phyloP scores from a whole-genome alignment of 1,139 yeast genomes.

The Groenewaldozyma sp. region DNA sequence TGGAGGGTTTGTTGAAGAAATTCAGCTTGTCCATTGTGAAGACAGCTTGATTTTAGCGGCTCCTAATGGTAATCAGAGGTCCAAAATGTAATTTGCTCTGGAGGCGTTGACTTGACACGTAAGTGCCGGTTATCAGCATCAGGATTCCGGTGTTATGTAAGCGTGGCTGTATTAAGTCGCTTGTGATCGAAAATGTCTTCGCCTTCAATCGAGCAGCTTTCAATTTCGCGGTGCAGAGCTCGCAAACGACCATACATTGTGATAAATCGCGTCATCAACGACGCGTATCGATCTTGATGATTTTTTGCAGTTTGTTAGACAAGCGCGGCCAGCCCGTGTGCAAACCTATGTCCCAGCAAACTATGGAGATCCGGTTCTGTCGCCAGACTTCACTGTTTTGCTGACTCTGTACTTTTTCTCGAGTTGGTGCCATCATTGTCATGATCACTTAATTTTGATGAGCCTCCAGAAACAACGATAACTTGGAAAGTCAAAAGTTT shows the following conservation, averaged over 20 bases:
- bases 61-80: too few species aligned
- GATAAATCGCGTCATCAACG: neutral
- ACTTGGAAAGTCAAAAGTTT: neutral
- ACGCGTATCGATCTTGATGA: neutral
- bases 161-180: neutral
- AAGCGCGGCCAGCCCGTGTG: too few species aligned
- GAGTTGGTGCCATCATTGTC: neutral
- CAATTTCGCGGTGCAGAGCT: too few species aligned
- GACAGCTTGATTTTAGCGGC: too few species aligned
- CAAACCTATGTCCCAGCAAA: too few species aligned
- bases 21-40: too few species aligned
- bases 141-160: neutral
- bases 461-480: neutral
- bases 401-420: neutral
- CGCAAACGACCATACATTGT: neutral
- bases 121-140: neutral
- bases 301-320: neutral
- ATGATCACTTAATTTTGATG: neutral
- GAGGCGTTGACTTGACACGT: too few species aligned
- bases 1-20: constrained; percentile 9
- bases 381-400: too few species aligned
- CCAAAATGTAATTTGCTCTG: neutral
- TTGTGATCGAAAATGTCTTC: neutral
- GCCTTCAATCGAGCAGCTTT: too few species aligned
- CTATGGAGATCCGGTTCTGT: too few species aligned